phyloP scores from a whole-genome alignment of 345 rosid species.

The Gossypium mustelinum region DNA sequence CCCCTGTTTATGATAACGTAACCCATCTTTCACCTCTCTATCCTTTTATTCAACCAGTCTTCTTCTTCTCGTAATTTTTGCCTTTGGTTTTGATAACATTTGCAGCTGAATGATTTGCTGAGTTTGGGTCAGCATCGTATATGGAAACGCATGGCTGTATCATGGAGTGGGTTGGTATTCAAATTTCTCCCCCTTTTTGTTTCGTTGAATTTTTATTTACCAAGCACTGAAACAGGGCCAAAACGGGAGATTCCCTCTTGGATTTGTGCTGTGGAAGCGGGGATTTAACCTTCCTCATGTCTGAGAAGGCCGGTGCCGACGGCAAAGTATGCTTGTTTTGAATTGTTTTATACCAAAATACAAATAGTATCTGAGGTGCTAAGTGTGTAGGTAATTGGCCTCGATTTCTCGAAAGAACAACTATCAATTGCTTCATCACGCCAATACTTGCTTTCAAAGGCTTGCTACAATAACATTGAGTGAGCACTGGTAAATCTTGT shows the following conservation, averaged over 20 bases:
- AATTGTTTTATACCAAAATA: background rate
- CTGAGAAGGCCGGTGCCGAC: constrained; percentile 64
- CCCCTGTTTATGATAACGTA: constrained; percentile 77
- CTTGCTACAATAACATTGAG: constrained; percentile 76
- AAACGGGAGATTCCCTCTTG: constrained; percentile 55
- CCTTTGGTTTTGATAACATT: background rate
- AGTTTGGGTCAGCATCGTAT: constrained; percentile 84
- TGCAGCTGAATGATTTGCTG: constrained; percentile 72
- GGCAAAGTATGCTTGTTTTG: constrained; percentile 47
- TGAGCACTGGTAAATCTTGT: constrained; percentile 66
- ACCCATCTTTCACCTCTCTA: background rate
- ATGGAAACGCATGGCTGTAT: constrained; percentile 84
- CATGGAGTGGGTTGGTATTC: constrained; percentile 60
- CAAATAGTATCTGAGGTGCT: background rate
- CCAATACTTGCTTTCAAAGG: constrained; percentile 40
- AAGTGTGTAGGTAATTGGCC: constrained; percentile 56
- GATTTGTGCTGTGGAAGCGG: constrained; percentile 98
- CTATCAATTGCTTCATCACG: constrained; percentile 60
- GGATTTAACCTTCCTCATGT: constrained; percentile 72
- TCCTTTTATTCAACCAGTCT: background rate
- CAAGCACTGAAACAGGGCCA: constrained; percentile 44
- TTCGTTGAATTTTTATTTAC: background rate
- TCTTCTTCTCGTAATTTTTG: background rate
- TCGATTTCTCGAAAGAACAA: constrained; percentile 83
- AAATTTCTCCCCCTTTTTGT: background rate